Evolutionary conservation across 768 basidiomycete genomes (phyloP).

Genomic region (Obba rivulosa): DNA sequence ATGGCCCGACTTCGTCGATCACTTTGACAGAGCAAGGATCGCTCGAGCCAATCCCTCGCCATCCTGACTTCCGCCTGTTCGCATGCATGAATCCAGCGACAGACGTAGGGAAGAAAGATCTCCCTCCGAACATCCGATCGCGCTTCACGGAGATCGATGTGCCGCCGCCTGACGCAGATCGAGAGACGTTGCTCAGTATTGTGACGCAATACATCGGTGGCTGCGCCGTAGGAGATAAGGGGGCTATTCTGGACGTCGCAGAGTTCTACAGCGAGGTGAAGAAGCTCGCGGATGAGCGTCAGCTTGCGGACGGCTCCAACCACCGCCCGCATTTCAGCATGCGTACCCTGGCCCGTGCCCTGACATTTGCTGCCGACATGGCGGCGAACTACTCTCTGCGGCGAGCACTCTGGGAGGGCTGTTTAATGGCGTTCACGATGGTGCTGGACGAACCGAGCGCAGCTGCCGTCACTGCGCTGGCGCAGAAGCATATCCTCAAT

Average conservation of each 20-base stretch:
- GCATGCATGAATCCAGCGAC: conserved; percentile 99
- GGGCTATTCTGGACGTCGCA: conserved; percentile 83
- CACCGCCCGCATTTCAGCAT: conserved; percentile 94
- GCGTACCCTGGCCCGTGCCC: conserved; percentile 87
- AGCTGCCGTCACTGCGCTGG: conserved; percentile 57
- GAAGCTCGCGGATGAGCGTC: conserved; percentile 60
- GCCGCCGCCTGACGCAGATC: conserved; percentile 88
- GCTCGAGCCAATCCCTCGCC: conserved; percentile 82
- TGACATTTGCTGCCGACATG: conserved; percentile 86
- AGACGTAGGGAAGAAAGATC: conserved; percentile 96
- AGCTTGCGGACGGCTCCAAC: conserved; percentile 91
- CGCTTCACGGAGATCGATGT: conserved; percentile 96
- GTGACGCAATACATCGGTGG: conserved; percentile 86
- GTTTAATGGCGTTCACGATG: conserved; percentile 98
- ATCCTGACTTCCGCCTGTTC: conserved; percentile 93
- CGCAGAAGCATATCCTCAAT: conserved; percentile 71
- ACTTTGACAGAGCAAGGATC: conserved; percentile 92
- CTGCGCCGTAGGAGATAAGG: conserved; percentile 77
- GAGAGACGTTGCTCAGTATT: conserved; percentile 83
- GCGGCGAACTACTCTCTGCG: conserved; percentile 73
- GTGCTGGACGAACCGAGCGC: conserved; percentile 73
- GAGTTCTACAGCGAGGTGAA: conserved; percentile 88
- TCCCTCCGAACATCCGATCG: conserved; percentile 83
- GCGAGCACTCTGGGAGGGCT: conserved; percentile 92
- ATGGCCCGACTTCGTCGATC: conserved; percentile 82